phyloP scores from a whole-genome alignment of 768 basidiomycete genomes.

The Dioszegia hungarica region DNA sequence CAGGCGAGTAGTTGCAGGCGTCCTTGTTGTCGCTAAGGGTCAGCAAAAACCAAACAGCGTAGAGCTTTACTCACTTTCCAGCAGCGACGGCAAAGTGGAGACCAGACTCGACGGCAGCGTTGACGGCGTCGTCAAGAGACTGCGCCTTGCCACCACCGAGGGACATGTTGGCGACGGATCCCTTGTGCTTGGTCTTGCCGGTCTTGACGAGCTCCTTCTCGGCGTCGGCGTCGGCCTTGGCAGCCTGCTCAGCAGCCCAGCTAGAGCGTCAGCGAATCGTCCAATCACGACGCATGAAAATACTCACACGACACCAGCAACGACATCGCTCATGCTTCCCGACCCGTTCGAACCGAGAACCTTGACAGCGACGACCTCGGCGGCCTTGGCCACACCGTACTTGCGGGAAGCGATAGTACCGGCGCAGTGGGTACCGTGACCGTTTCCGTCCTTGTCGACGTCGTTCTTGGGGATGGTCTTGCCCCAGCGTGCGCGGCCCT shows the following conservation, averaged over 20 bases:
- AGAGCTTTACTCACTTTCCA: conserved; percentile 59
- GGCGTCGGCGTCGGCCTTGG: conserved; percentile 59
- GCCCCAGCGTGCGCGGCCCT: conserved; percentile 71
- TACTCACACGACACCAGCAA: conserved; percentile 66
- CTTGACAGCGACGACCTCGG: conserved; percentile 55
- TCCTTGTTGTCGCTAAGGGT: conserved; percentile 70
- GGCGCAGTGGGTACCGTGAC: conserved; percentile 90
- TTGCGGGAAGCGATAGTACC: conserved; percentile 90
- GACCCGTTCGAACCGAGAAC: conserved; percentile 85
- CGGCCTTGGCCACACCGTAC: conserved; percentile 94
- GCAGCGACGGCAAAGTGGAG: conserved; percentile 97
- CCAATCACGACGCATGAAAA: neutral
- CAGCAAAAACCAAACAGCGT: conserved; percentile 3
- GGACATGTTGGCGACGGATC: conserved; percentile 77
- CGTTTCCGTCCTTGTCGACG: conserved; percentile 84
- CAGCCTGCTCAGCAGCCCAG: conserved; percentile 61
- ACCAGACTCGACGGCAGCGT: conserved; percentile 73
- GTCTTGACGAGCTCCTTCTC: conserved; percentile 64
- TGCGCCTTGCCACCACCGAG: conserved; percentile 90
- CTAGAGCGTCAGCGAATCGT: conserved; percentile 13
- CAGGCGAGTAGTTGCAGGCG: conserved; percentile 90
- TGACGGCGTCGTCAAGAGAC: conserved; percentile 76
- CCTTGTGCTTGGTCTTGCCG: conserved; percentile 79
- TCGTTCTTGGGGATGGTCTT: conserved; percentile 82
- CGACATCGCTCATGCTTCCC: conserved; percentile 90